Evolutionary conservation across 257 asterid genomes (phyloP).

Genomic region (Fraxinus pennsylvanica): DNA sequence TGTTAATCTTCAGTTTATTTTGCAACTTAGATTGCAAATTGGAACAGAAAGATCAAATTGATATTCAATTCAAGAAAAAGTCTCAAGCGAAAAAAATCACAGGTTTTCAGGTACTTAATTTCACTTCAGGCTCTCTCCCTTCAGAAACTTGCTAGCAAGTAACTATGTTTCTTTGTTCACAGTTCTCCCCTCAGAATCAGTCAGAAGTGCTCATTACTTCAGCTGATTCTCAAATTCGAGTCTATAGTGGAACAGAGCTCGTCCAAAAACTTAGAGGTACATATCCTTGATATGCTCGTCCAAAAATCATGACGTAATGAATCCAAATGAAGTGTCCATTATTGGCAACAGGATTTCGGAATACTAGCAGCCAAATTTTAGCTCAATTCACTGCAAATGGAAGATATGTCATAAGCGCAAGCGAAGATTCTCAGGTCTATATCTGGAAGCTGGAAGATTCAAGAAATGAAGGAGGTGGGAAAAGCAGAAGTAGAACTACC

Average conservation of each 20-base stretch:
- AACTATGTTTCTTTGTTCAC: conserved; percentile 17
- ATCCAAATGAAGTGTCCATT: background rate
- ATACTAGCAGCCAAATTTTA: conserved; percentile 78
- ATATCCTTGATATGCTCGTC: background rate
- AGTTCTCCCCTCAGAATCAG: conserved; percentile 74
- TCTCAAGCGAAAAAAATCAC: conserved; percentile 58
- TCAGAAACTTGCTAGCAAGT: background rate
- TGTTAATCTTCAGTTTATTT: conserved; percentile 7
- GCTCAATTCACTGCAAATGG: conserved; percentile 82
- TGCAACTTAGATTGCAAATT: conserved; percentile 40
- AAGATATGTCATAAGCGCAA: conserved; percentile 72
- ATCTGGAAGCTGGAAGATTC: conserved; percentile 77
- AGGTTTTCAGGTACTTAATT: conserved; percentile 72
- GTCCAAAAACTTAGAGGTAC: conserved; percentile 74
- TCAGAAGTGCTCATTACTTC: conserved; percentile 77
- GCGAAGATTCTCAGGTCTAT: conserved; percentile 84
- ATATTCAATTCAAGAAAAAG: conserved; percentile 46
- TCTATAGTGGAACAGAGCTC: conserved; percentile 61
- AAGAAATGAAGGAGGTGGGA: conserved; percentile 38
- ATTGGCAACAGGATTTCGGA: conserved; percentile 63
- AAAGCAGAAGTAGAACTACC: conserved; percentile 37
- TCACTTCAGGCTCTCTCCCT: conserved; percentile 8
- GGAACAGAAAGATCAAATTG: conserved; percentile 44
- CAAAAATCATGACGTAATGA: conserved; percentile 4
- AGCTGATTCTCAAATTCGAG: conserved; percentile 82